Evolutionary conservation across 2,329 filamentous ascomycete genomes (phyloP).

Genomic region (Penicillium vulpinum): DNA sequence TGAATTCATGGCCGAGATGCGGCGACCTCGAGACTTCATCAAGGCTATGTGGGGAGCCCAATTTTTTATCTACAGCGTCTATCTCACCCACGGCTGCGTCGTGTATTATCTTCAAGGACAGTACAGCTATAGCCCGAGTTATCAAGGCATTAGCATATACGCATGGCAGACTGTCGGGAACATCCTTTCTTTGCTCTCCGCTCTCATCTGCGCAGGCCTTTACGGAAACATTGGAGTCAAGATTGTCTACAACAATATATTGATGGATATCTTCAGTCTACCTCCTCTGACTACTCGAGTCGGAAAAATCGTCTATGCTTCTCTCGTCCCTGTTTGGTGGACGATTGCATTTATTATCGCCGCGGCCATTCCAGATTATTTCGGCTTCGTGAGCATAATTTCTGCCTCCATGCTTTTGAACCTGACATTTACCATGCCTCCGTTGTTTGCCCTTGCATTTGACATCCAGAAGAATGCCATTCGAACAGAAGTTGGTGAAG

Average conservation of each 20-base stretch:
- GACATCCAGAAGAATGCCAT: slow-evolving; percentile 31
- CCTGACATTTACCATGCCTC: slow-evolving; percentile 51
- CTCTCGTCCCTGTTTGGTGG: not conserved
- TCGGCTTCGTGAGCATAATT: not conserved
- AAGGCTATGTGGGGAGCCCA: not conserved
- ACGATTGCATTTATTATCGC: not conserved
- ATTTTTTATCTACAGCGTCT: not conserved
- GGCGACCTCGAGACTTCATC: not conserved
- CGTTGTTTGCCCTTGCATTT: slow-evolving; percentile 34
- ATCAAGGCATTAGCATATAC: slow-evolving; percentile 32
- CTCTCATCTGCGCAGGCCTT: not conserved
- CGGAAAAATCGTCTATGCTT: not conserved
- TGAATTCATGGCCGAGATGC: not conserved
- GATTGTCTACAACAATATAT: not conserved
- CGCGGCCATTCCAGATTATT: not conserved
- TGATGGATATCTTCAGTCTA: not conserved
- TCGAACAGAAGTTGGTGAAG: slow-evolving; percentile 25
- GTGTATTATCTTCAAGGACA: not conserved
- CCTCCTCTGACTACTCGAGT: not conserved
- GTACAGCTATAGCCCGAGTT: not conserved
- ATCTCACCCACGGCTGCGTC: not conserved
- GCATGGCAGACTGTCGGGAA: slow-evolving; percentile 34
- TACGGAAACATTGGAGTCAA: not conserved
- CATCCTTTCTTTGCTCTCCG: not conserved
- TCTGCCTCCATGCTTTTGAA: slow-evolving; percentile 44